Conservation (phyloP, 768 basidiomycete species). For the Chalciporus pseudorubinellus region DNA sequence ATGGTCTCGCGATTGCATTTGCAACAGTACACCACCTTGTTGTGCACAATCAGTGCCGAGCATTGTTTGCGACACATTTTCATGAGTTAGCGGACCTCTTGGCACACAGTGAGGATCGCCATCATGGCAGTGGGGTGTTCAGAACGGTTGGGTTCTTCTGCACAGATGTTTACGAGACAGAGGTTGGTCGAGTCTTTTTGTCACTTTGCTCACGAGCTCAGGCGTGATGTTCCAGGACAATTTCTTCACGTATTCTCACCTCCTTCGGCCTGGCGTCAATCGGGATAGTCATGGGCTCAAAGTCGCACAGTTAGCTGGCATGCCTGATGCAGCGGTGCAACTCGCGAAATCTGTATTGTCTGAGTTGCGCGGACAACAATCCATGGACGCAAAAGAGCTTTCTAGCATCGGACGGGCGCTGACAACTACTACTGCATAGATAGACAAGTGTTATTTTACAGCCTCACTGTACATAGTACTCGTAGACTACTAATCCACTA, state of each 20-base stretch:
- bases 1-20: slow-evolving; percentile 92
- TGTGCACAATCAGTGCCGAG: slow-evolving; percentile 66
- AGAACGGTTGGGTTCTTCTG: slow-evolving; percentile 78
- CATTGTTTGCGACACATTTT: slow-evolving; percentile 99
- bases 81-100: slow-evolving; percentile 90
- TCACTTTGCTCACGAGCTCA: background rate
- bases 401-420: slow-evolving; percentile 31
- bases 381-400: slow-evolving; percentile 29
- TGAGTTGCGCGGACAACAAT: slow-evolving; percentile 33
- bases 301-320: slow-evolving; percentile 83
- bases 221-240: slow-evolving; percentile 48
- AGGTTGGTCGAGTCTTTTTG: slow-evolving; percentile 45
- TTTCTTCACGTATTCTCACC: slow-evolving; percentile 82
- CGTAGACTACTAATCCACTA: background rate
- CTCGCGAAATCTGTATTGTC: slow-evolving; percentile 58
- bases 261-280: slow-evolving; percentile 79
- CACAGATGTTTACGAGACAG: slow-evolving; percentile 78
- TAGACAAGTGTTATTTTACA: background rate
- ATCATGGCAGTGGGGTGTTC: slow-evolving; percentile 48
- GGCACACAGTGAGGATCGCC: slow-evolving; percentile 46
- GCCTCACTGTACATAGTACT: background rate
- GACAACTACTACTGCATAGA: slow-evolving; percentile 8
- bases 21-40: slow-evolving; percentile 83
- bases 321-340: slow-evolving; percentile 61
- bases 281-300: slow-evolving; percentile 88